Percentiles rank a stretch among this genome's conserved stretches.
These are phyloP conservation scores for Hordeum vulgare DNA, from an alignment of 176 grass and related monocot species.

Conservation along the genomic window DNA sequence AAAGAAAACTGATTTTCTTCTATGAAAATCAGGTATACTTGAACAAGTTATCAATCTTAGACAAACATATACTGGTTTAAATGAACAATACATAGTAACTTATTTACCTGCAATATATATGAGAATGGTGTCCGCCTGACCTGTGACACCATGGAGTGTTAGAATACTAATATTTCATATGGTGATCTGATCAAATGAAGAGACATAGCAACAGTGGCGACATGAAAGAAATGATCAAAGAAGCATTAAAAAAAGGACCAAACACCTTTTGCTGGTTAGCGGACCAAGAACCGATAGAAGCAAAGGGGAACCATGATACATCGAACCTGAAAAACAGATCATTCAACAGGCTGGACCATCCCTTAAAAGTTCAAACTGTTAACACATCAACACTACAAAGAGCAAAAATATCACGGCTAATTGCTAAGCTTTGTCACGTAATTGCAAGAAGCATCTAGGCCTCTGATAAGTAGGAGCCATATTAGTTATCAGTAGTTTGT, in stretches of 20 bases:
- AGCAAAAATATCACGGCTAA: neutral
- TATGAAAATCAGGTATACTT: neutral
- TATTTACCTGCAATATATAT: slow-evolving; percentile 82
- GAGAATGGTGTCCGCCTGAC: slow-evolving; percentile 35
- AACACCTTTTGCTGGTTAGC: slow-evolving; percentile 63
- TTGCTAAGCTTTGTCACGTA: neutral
- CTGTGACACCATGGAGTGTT: slow-evolving; percentile 44
- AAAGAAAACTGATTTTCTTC: neutral
- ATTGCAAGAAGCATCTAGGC: neutral
- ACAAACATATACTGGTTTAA: neutral
- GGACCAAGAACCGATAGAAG: slow-evolving; percentile 73
- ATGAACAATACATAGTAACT: neutral
- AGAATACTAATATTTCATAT: slow-evolving; percentile 3
- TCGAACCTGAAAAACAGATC: slow-evolving; percentile 67
- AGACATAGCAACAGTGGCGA: neutral
- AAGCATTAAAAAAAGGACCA: neutral
- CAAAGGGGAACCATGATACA: slow-evolving; percentile 96
- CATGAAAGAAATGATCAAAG: neutral
- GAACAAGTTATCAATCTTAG: neutral
- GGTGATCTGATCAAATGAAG: neutral
- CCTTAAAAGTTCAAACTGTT: neutral
- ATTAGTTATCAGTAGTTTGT: neutral
- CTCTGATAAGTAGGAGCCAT: neutral
- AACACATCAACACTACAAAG: neutral
- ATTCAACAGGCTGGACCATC: neutral